Conservation (phyloP, 306 rosid genomes). For the Gastrolobium bilobum region DNA sequence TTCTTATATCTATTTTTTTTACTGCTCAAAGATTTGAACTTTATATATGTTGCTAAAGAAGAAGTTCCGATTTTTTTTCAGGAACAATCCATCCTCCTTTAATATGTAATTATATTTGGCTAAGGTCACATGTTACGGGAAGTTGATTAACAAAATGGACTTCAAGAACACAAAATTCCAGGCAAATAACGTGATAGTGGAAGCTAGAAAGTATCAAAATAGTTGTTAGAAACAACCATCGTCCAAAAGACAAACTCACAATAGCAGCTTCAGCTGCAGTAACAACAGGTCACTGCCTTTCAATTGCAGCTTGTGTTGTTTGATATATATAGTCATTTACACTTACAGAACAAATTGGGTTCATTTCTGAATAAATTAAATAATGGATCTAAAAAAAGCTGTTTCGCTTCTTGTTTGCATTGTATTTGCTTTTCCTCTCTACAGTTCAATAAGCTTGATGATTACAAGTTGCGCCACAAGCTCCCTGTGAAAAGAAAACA, state of each 20-base stretch:
- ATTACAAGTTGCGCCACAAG: conserved; percentile 38
- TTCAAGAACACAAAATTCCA: conserved; percentile 43
- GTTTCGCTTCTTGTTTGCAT: conserved; percentile 28
- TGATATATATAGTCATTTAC: conserved; percentile 45
- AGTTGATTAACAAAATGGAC: conserved; percentile 23
- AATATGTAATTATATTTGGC: neutral
- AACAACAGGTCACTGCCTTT: conserved; percentile 16
- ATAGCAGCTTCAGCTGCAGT: conserved; percentile 24
- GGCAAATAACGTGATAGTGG: conserved; percentile 4
- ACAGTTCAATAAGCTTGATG: conserved; percentile 48
- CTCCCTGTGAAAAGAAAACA: conserved; percentile 37
- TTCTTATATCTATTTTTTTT: too few relatives aligned
- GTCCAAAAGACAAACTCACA: conserved; percentile 27
- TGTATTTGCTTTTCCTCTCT: conserved; percentile 50
- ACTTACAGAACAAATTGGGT: conserved; percentile 46
- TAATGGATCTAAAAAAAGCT: conserved; percentile 36
- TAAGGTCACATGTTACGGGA: conserved; percentile 1
- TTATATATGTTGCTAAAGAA: neutral
- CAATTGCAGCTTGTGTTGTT: conserved; percentile 31
- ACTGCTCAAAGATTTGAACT: neutral
- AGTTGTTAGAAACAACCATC: conserved; percentile 36
- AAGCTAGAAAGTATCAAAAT: conserved; percentile 30
- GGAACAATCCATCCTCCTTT: conserved; percentile 4
- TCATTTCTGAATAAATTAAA: conserved; percentile 46
- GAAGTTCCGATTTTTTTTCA: neutral